These are phyloP conservation scores for Nadsonia starkeyi-henricii DNA, from an alignment of 1,139 yeast species.

Conservation along the genomic window DNA sequence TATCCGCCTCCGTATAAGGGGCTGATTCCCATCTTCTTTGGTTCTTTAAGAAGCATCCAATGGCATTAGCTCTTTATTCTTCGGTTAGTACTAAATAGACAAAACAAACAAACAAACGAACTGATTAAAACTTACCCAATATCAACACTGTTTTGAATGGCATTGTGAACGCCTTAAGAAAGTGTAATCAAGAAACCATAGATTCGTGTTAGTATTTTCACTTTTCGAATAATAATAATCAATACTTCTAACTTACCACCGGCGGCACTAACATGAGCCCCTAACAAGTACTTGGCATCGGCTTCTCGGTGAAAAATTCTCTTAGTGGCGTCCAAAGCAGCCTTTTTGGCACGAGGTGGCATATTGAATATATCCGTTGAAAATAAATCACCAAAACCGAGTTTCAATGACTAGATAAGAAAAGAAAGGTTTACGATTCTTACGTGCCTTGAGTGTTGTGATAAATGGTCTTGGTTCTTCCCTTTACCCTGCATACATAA, in stretches of 20 bases:
- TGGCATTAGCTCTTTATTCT: constrained; percentile 43
- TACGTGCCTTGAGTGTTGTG: no score
- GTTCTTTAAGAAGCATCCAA: constrained; percentile 81
- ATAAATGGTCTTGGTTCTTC: no score
- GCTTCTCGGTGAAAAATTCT: not conserved
- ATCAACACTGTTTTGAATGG: constrained; percentile 36
- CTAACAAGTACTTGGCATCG: constrained; percentile 15
- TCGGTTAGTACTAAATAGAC: constrained; percentile 7
- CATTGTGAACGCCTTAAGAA: constrained; percentile 52
- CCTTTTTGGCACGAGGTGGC: not conserved
- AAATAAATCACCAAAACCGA: no score
- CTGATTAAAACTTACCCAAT: constrained; percentile 39
- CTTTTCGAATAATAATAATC: not conserved
- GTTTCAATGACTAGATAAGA: no score
- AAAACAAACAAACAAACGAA: not conserved
- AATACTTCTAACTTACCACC: constrained; percentile 16
- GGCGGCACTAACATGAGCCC: constrained; percentile 25
- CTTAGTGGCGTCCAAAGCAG: not conserved
- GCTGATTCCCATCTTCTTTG: constrained; percentile 91
- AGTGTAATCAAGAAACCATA: no score
- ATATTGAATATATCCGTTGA: not conserved
- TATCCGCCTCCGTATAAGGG: constrained; percentile 52
- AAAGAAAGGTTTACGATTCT: no score
- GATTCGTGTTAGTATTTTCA: no score
- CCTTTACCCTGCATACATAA: no score